Conservation (phyloP, 305 asterid species). For the Fraxinus sp. region DNA sequence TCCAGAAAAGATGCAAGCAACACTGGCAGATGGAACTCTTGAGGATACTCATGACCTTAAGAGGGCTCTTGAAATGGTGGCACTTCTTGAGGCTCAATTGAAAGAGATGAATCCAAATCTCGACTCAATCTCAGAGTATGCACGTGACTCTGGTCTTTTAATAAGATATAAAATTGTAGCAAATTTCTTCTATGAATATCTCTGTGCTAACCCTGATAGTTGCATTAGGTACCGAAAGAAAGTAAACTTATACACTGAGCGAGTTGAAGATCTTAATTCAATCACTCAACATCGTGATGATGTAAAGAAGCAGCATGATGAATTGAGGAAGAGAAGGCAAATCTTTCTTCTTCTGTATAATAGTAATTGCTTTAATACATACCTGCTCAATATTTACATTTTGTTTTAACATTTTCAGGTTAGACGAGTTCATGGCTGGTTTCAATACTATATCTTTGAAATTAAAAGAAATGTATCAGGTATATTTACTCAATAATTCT, state of each 20-base stretch:
- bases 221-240: constrained; percentile 80
- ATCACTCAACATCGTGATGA: constrained; percentile 88
- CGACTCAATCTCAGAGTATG: constrained; percentile 92
- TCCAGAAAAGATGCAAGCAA: constrained; percentile 71
- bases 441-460: constrained; percentile 89
- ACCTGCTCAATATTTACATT: background rate
- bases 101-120: constrained; percentile 97
- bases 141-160: constrained; percentile 12
- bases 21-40: constrained; percentile 62
- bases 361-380: background rate
- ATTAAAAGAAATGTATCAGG: constrained; percentile 99
- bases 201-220: constrained; percentile 16
- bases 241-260: constrained; percentile 70
- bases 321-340: constrained; percentile 86
- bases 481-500: constrained; percentile 12
- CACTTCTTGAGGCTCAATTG: constrained; percentile 87
- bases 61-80: constrained; percentile 78
- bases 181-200: background rate
- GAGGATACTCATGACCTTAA: constrained; percentile 57
- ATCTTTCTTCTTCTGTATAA: background rate
- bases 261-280: constrained; percentile 77
- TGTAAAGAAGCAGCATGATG: constrained; percentile 79
- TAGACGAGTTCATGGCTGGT: constrained; percentile 95
- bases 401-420: constrained; percentile 49
- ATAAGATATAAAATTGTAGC: constrained; percentile 2